phyloP scores from a whole-genome alignment of 148 eudicot genomes.

The Vaccinium myrtillus region DNA sequence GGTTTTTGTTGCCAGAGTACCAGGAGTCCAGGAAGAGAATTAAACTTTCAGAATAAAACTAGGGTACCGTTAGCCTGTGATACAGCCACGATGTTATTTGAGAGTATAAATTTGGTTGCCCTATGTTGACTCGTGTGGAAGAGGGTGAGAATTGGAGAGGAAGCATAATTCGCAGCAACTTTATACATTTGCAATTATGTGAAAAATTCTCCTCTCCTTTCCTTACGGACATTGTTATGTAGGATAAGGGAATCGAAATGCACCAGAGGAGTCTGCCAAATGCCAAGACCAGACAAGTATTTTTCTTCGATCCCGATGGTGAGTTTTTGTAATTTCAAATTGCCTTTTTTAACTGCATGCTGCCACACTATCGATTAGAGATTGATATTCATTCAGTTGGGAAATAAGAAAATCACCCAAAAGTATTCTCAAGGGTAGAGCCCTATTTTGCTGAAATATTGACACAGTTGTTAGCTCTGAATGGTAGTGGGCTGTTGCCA shows the following conservation, averaged over 20 bases:
- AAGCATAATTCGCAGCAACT: background rate
- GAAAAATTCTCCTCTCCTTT: background rate
- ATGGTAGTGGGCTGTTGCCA: background rate
- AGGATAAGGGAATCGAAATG: conserved; percentile 81
- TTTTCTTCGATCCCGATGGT: conserved; percentile 98
- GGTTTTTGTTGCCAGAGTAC: background rate
- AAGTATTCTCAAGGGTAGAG: background rate
- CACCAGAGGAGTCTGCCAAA: conserved; percentile 64
- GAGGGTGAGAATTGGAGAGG: background rate
- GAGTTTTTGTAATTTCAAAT: conserved; percentile 10
- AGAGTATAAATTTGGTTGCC: background rate
- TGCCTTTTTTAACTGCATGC: background rate
- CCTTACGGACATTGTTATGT: conserved; percentile 1
- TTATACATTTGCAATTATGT: background rate
- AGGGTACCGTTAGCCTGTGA: background rate
- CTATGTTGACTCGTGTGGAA: background rate
- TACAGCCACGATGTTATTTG: background rate
- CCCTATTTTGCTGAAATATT: background rate
- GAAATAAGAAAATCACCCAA: background rate
- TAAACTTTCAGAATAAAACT: background rate
- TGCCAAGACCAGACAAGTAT: conserved; percentile 78
- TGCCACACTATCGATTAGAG: background rate
- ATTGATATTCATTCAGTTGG: background rate
- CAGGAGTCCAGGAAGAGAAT: background rate
- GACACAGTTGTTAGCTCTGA: background rate